These are phyloP conservation scores for Kodamaea hsintzibuensis DNA, from an alignment of 805 yeast genomes.

Conservation along the genomic window DNA sequence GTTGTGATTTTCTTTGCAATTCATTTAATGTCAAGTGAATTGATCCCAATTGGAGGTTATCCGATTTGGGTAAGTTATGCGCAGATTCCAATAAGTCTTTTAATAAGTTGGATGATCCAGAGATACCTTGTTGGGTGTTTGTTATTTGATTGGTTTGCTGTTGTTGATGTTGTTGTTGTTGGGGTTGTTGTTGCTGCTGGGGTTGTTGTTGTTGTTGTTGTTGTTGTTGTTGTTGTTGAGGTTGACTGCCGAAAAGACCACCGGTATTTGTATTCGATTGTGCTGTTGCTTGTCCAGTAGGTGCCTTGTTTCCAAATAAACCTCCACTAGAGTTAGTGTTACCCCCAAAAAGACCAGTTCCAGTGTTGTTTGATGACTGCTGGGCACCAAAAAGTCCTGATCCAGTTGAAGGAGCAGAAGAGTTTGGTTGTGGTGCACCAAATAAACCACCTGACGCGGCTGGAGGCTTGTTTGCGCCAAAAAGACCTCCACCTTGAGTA, in stretches of 20 bases:
- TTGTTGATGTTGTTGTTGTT: neutral
- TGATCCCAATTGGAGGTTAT: conserved; percentile 68
- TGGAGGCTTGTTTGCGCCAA: conserved; percentile 5
- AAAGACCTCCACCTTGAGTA: conserved; percentile 1
- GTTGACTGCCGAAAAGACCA: neutral
- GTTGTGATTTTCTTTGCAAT: conserved; percentile 65
- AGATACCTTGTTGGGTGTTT: neutral
- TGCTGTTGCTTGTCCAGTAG: neutral
- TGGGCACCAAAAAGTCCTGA: conserved; percentile 7
- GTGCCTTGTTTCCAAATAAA: neutral
- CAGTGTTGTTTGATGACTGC: neutral
- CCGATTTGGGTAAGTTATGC: conserved; percentile 63
- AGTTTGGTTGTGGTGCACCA: conserved; percentile 3
- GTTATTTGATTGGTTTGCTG: neutral
- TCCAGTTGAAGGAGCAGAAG: neutral
- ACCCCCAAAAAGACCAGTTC: conserved; percentile 9
- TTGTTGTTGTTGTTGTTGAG: neutral
- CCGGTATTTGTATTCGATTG: neutral
- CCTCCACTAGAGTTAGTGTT: neutral
- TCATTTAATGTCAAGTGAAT: conserved; percentile 80
- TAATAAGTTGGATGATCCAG: conserved; percentile 32
- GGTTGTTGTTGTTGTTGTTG: neutral
- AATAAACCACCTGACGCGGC: conserved; percentile 6
- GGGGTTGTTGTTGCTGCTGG: neutral
- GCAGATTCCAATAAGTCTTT: conserved; percentile 79